Evolutionary conservation across 306 rosid genomes (phyloP), one percentile per base, ranked within the genome.

Genomic region (Medicago ruthenica): DNA sequence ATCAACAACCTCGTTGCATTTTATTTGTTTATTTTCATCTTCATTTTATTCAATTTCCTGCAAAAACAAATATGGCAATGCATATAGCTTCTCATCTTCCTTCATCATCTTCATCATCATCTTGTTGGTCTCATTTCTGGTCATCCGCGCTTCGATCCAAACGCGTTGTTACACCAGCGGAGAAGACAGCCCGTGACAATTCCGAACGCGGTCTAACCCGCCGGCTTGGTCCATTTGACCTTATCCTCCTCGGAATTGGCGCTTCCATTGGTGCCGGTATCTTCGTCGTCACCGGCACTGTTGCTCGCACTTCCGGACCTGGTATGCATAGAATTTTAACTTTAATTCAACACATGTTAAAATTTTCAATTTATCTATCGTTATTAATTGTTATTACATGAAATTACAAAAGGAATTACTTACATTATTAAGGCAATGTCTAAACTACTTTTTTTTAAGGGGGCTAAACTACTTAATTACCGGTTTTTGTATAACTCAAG

Each of bases 221-320:
- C 40, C 87, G 89, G 9, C 98, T 94, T 27, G 93, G 96, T 44
- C 81, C 85, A 71, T 4, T 91, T 45, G 98, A 94, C 76, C 97
- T 94, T 50, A n/a, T 94, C 9, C 96, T 94, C 54, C 81, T 94
- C 61, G 95, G 97, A 15, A 82, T 94, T 53, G 98, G 96, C 15
- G 96, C 97, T 13, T 94, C 97, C 75, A 91, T 94, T 16, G 97
- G 97, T 27, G 94, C 97, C 47, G 97, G 98, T 1, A 91, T 91
- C 16, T 94, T 94, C 76, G 96, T 94, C 58, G 80, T 94, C 76
- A 94, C 98, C 66, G 97, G 98, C 39, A 94, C 97, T 71, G 98
- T 94, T 54, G 98, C 98, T 63, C 93, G 77, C 12, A 96, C 88
- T 39, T 79, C 86, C n/a, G 97, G 96, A 1, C 98, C 97, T 0